These are phyloP conservation scores for Talaromyces sp. DNA, from an alignment of 2,329 filamentous ascomycete species.

Conservation along the genomic window DNA sequence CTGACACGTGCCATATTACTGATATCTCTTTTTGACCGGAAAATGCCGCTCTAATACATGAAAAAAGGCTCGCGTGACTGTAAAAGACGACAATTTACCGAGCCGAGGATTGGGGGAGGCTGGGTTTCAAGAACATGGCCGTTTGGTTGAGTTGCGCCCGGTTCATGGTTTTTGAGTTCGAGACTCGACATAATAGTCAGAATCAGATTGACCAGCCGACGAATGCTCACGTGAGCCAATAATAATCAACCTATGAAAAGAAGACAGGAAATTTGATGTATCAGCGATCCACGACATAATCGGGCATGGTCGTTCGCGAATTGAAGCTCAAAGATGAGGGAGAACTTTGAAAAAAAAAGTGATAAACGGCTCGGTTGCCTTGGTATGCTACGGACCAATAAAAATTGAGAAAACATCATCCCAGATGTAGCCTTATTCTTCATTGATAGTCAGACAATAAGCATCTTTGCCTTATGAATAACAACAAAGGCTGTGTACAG, in stretches of 20 bases:
- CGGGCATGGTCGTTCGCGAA: background rate
- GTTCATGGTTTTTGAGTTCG: conserved; percentile 1
- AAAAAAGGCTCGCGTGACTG: background rate
- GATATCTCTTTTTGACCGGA: background rate
- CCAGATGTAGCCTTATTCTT: background rate
- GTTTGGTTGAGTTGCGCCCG: background rate
- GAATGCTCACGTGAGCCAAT: background rate
- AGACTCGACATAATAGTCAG: background rate
- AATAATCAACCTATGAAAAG: background rate
- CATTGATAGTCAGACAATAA: background rate
- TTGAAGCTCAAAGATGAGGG: background rate
- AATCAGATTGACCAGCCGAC: background rate
- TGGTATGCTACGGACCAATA: background rate
- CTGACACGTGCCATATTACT: background rate
- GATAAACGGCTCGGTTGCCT: background rate
- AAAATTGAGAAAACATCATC: background rate
- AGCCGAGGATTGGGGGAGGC: background rate
- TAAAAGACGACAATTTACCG: background rate
- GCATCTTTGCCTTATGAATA: background rate
- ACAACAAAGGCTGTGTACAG: background rate
- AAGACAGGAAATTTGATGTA: background rate
- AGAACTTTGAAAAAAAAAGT: background rate
- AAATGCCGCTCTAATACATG: background rate
- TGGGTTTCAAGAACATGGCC: background rate
- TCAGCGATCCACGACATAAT: background rate